phyloP scores from a whole-genome alignment of 257 asterid genomes.

The Cordia subcordata region DNA sequence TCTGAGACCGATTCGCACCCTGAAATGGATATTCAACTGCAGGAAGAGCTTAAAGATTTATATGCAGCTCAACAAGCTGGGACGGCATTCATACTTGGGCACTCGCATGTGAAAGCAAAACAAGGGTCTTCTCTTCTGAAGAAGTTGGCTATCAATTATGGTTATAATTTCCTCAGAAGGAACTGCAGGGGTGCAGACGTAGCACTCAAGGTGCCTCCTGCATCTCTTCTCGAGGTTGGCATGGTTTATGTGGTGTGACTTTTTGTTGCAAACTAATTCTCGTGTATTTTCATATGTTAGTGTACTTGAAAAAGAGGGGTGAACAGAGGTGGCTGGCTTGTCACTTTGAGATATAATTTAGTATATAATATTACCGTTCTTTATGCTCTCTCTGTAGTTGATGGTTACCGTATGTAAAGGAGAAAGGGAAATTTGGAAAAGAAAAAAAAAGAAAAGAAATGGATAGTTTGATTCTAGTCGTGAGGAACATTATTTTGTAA shows the following conservation, averaged over 20 bases:
- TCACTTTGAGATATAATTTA: neutral
- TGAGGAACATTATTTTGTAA: too few species aligned
- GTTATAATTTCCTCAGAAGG: slow-evolving; percentile 72
- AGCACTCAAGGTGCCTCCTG: slow-evolving; percentile 90
- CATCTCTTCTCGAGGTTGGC: slow-evolving; percentile 92
- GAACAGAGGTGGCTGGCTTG: neutral
- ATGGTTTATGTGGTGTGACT: slow-evolving; percentile 78
- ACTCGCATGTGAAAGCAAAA: slow-evolving; percentile 80
- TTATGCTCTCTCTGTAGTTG: too few species aligned
- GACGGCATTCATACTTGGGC: slow-evolving; percentile 80
- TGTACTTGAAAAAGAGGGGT: neutral
- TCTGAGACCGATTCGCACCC: slow-evolving; percentile 23
- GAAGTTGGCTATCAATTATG: slow-evolving; percentile 71
- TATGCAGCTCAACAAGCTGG: slow-evolving; percentile 75
- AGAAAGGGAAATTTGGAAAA: too few species aligned
- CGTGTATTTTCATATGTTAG: slow-evolving; percentile 1
- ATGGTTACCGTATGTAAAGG: too few species aligned
- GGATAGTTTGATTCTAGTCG: too few species aligned
- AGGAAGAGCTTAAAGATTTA: slow-evolving; percentile 71
- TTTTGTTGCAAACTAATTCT: slow-evolving; percentile 4
- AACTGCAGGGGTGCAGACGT: slow-evolving; percentile 93
- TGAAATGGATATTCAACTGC: slow-evolving; percentile 36
- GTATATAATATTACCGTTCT: too few species aligned
- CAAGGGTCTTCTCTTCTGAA: slow-evolving; percentile 76
- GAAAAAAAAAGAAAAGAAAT: too few species aligned